These are phyloP conservation scores for Cicer yamashitae DNA, from an alignment of 306 rosid species.

Conservation along the genomic window DNA sequence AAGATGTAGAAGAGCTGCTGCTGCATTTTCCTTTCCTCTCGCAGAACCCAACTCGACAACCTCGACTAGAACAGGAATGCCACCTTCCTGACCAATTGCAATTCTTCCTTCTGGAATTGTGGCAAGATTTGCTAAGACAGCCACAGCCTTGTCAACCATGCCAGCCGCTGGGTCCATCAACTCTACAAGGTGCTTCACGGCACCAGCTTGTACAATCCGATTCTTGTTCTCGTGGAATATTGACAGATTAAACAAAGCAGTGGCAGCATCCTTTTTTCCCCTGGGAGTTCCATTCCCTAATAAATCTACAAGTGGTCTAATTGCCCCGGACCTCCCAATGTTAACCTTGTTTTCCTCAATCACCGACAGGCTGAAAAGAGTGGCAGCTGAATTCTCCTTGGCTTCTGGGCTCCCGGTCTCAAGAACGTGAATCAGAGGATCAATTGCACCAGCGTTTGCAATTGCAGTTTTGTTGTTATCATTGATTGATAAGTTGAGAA, in stretches of 20 bases:
- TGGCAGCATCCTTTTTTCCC: constrained; percentile 97
- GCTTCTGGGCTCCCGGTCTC: constrained; percentile 91
- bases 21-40: constrained; percentile 97
- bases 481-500: constrained; percentile 89
- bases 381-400: constrained; percentile 97
- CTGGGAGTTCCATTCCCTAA: constrained; percentile 93
- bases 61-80: constrained; percentile 93
- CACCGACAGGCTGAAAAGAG: constrained; percentile 94
- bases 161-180: constrained; percentile 99
- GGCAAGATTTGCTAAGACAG: constrained; percentile 93
- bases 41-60: constrained; percentile 97
- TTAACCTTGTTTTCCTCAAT: constrained; percentile 85
- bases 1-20: constrained; percentile 90
- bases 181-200: constrained; percentile 91
- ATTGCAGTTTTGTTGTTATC: constrained; percentile 83
- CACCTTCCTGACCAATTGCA: constrained; percentile 79
- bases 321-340: constrained; percentile 95
- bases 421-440: constrained; percentile 87
- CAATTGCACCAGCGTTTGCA: constrained; percentile 85
- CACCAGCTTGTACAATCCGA: constrained; percentile 92
- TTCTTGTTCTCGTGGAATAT: constrained; percentile 83
- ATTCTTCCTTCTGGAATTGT: constrained; percentile 84
- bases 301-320: constrained; percentile 85
- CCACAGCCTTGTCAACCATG: constrained; percentile 97
- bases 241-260: constrained; percentile 95